Percentiles rank a stretch among this genome's conserved stretches.
phyloP scores from a whole-genome alignment of 495 filamentous ascomycete genomes.

The Penicillium turbatum region DNA sequence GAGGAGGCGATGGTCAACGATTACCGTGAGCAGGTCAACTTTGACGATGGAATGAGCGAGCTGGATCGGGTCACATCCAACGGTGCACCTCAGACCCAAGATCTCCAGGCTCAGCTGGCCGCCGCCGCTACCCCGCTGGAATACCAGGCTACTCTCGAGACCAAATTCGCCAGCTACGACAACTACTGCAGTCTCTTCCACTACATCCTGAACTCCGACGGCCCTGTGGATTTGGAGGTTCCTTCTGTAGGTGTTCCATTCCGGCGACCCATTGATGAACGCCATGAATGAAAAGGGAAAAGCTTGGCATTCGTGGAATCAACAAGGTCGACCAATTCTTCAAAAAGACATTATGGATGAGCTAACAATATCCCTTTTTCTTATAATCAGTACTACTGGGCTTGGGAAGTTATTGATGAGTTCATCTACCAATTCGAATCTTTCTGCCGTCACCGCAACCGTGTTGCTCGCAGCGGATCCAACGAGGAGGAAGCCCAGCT shows the following conservation, averaged over 20 bases:
- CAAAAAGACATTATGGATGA: not conserved
- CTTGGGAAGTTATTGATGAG: constrained; percentile 99
- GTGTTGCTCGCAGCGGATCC: constrained; percentile 77
- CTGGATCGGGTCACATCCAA: constrained; percentile 59
- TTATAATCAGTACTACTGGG: constrained; percentile 84
- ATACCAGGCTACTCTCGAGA: constrained; percentile 88
- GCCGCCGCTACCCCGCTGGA: constrained; percentile 92
- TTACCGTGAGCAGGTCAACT: constrained; percentile 91
- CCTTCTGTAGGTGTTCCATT: constrained; percentile 68
- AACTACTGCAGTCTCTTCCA: constrained; percentile 99
- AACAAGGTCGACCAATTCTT: not conserved
- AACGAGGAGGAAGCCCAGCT: constrained; percentile 86
- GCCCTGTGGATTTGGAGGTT: constrained; percentile 91
- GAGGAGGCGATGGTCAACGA: constrained; percentile 92
- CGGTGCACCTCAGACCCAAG: constrained; percentile 52
- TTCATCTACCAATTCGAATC: constrained; percentile 99
- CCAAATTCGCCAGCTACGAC: constrained; percentile 97
- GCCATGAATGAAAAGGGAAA: constrained; percentile 15
- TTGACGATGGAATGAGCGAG: constrained; percentile 78
- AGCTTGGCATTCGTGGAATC: constrained; percentile 15
- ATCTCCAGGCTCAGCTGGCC: constrained; percentile 84
- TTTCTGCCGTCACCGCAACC: constrained; percentile 92
- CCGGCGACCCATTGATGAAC: constrained; percentile 5
- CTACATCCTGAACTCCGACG: constrained; percentile 97
- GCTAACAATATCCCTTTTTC: constrained; percentile 11